phyloP scores from a whole-genome alignment of 805 yeast genomes.

The Ogataea angusta region DNA sequence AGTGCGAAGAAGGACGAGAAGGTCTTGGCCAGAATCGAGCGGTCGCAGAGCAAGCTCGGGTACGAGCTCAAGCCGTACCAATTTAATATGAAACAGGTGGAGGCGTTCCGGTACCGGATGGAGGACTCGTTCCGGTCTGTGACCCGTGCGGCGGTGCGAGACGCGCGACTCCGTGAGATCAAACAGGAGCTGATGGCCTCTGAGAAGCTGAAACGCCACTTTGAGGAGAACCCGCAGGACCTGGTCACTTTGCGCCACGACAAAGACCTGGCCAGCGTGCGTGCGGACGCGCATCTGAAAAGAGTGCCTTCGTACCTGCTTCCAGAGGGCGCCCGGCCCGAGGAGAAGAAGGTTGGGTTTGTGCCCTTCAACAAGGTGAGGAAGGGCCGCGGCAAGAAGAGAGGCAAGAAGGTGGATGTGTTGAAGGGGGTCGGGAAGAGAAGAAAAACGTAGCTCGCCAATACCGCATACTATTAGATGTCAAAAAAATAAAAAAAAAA shows the following conservation, averaged over 20 bases:
- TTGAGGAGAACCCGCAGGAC: conserved; percentile 97
- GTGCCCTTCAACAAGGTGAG: conserved; percentile 63
- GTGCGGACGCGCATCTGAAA: conserved; percentile 81
- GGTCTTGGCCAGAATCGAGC: conserved; percentile 69
- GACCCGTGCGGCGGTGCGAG: conserved; percentile 83
- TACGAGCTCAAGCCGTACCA: conserved; percentile 80
- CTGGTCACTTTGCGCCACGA: conserved; percentile 87
- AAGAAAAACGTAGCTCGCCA: not conserved
- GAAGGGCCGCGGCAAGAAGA: conserved; percentile 29
- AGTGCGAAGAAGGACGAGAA: conserved; percentile 84
- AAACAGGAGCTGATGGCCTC: conserved; percentile 83
- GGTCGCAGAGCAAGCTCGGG: conserved; percentile 71
- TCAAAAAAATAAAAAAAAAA: not conserved
- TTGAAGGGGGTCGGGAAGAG: conserved; percentile 41
- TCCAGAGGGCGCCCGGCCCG: conserved; percentile 70
- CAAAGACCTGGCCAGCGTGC: conserved; percentile 76
- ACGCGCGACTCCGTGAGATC: conserved; percentile 87
- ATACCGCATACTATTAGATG: not conserved
- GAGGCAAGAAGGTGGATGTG: conserved; percentile 48
- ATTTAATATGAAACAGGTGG: conserved; percentile 88
- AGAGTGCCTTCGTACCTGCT: conserved; percentile 89
- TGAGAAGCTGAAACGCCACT: conserved; percentile 88
- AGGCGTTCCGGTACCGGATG: conserved; percentile 92
- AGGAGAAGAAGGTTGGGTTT: conserved; percentile 57
- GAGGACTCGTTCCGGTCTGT: conserved; percentile 97